phyloP scores from a whole-genome alignment of 2,329 filamentous ascomycete genomes.

The Trichoderma sp. region DNA sequence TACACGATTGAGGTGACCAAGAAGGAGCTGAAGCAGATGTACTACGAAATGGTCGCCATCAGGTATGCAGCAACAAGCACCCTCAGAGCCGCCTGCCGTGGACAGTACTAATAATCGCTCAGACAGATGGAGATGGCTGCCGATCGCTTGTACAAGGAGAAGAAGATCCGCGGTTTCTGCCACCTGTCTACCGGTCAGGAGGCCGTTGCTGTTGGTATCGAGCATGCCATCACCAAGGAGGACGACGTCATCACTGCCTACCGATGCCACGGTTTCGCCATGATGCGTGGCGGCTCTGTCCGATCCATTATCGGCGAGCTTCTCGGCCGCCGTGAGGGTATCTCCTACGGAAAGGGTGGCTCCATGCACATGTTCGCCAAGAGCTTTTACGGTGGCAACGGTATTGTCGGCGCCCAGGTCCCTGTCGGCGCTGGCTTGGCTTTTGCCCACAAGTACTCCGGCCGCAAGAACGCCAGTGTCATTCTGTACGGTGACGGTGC shows the following conservation, averaged over 20 bases:
- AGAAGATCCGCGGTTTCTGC: conserved; percentile 99
- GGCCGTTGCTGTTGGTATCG: conserved; percentile 94
- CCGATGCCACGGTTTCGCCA: conserved; percentile 96
- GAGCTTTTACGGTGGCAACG: conserved; percentile 97
- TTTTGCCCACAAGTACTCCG: conserved; percentile 94
- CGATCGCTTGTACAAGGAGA: conserved; percentile 99
- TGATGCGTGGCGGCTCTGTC: conserved; percentile 91
- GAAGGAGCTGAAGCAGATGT: conserved; percentile 98
- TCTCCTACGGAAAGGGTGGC: conserved; percentile 97
- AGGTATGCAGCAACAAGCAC: conserved; percentile 59
- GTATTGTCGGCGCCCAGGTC: conserved; percentile 97
- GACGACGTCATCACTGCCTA: conserved; percentile 98
- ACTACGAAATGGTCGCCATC: conserved; percentile 93
- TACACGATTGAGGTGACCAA: conserved; percentile 94
- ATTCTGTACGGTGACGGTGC: conserved; percentile 97
- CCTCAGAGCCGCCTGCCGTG: background rate
- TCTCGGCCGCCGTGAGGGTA: conserved; percentile 90
- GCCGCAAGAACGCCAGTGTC: conserved; percentile 80
- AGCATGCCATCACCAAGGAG: conserved; percentile 86
- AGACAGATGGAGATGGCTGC: conserved; percentile 99
- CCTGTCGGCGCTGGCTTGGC: conserved; percentile 94
- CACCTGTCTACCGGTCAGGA: conserved; percentile 97
- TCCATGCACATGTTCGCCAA: conserved; percentile 99
- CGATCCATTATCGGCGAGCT: conserved; percentile 95
- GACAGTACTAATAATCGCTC: conserved; percentile 33